Evolutionary conservation across 2,329 filamentous ascomycete genomes (phyloP).

Genomic region (Nemania bipapillata): DNA sequence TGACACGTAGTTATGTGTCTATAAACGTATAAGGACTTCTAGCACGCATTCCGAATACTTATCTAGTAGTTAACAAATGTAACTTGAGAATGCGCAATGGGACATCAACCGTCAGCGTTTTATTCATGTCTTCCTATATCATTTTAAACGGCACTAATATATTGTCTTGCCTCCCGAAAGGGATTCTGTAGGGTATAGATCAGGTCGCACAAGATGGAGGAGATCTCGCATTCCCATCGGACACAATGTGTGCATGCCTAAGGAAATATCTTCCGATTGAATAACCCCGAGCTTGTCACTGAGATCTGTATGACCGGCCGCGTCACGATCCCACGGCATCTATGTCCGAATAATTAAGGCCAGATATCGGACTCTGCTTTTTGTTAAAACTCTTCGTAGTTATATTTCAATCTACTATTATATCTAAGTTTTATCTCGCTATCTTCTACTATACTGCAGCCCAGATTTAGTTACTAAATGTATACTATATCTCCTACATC

Average conservation of each 20-base stretch:
- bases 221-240: background rate
- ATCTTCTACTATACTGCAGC: no score
- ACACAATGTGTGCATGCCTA: background rate
- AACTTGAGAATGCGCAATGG: background rate
- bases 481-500: no score
- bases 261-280: slow-evolving; percentile 2
- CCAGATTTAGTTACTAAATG: no score
- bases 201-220: background rate
- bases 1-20: background rate
- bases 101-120: background rate
- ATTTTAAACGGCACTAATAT: background rate
- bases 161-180: background rate
- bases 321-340: background rate
- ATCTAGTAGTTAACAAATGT: background rate
- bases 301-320: slow-evolving; percentile 8
- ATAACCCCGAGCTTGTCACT: slow-evolving; percentile 4
- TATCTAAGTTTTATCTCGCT: no score
- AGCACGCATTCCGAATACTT: background rate
- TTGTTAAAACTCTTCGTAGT: background rate
- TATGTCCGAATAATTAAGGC: background rate
- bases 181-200: background rate
- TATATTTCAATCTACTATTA: no score
- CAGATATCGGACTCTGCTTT: background rate
- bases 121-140: background rate
- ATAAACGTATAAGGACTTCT: background rate